Conservation (phyloP, 176 grass and related monocot genomes). For the Hordeum marinum region DNA sequence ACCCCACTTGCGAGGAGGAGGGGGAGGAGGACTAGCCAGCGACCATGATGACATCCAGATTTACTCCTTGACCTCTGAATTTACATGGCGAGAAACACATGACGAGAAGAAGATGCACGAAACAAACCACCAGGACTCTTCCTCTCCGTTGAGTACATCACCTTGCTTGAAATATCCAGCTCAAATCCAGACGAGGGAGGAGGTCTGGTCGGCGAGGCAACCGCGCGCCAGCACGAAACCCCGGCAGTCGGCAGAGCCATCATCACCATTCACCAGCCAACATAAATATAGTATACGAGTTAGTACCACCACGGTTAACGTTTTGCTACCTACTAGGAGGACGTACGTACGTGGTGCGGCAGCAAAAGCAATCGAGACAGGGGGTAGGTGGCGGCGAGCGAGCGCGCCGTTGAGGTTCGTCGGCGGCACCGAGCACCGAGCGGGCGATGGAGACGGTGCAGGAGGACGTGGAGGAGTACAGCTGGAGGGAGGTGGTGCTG, state of each 20-base stretch:
- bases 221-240: not conserved
- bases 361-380: not conserved
- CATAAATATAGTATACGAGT: not conserved
- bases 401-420: not conserved
- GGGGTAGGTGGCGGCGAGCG: too few species aligned
- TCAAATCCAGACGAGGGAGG: not conserved
- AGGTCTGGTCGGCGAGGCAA: not conserved
- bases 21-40: too few species aligned
- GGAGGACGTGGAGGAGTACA: slow-evolving; percentile 78
- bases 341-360: too few species aligned
- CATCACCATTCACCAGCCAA: not conserved
- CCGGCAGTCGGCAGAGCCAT: not conserved
- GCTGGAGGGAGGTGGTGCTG: slow-evolving; percentile 81
- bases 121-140: not conserved
- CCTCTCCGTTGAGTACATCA: too few species aligned
- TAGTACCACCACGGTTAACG: too few species aligned
- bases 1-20: not conserved
- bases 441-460: slow-evolving; percentile 55
- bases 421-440: not conserved
- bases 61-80: too few species aligned
- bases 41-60: too few species aligned
- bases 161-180: too few species aligned
- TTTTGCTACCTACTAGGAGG: too few species aligned
- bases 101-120: not conserved
- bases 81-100: not conserved